Base-by-base conservation (phyloP, 306 rosid genomes). In the Quercus dentata region DNA sequence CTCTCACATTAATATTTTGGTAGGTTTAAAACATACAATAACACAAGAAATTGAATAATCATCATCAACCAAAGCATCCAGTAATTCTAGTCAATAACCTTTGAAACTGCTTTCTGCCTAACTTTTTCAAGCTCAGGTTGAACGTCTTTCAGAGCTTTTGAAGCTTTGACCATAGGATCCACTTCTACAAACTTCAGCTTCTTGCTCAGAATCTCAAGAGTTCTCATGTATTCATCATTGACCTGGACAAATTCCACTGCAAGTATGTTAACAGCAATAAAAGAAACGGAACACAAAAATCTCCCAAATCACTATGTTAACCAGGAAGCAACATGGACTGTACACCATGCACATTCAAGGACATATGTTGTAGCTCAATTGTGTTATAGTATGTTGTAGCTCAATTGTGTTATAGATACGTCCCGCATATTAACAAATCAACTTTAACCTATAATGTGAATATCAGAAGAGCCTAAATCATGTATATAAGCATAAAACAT, bases 41-140 rank as follows among this genome's bases (percentile, higher is more conserved):
- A 19, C 56, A 74, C 27, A 18, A 63, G 41, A 38, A 54, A 71
- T 52, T 51, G 38, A 61, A 13, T 18, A 70, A 76, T 49, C 72
- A 33, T 52, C 9, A 78, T 78, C 76, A 78, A 55, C 35, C 13
- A 62, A n/a, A 9, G 63, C 23, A 73, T 54, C 15, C 21, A 5
- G 76, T 3, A 58, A 64, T 30, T 79, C 38, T 28, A 56, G 59
- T 61, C 30, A 30, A 68, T 67, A 83, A 94, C 99, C 99, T 92
- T 95, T 71, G 99, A 90, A 79, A 95, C 91, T 73, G 98, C 97
- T 82, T 93, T 95, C 84, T 95, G 99, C 59, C 98, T 74, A 71
- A 95, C 98, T 75, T 92, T 95, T 85, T 93, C 99, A 80, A 95
- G 94, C 85, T 95, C 98, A 1, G 99, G 99, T 77, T 93, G 97